phyloP scores from a whole-genome alignment of 352 stramenopile species.

The Discostella stelligera region DNA sequence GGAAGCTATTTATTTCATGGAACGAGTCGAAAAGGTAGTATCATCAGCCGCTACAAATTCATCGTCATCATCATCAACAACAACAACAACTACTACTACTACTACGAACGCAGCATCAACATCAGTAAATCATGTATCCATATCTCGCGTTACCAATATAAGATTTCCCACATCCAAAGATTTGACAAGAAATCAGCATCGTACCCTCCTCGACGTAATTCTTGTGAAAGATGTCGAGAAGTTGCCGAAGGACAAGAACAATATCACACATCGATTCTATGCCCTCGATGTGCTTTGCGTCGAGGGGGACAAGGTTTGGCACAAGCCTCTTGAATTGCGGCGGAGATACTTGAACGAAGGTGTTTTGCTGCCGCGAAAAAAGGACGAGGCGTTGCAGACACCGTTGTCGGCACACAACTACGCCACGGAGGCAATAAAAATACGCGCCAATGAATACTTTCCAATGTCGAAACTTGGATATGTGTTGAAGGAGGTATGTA shows the following conservation, averaged over 20 bases:
- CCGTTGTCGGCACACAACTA: conserved; percentile 17
- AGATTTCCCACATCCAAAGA: conserved; percentile 51
- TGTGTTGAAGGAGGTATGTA: conserved; percentile 53
- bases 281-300: conserved; percentile 43
- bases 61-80: neutral
- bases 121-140: conserved; percentile 12
- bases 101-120: neutral
- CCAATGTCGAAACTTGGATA: conserved; percentile 47
- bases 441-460: conserved; percentile 58
- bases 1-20: conserved; percentile 52
- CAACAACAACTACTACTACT: neutral
- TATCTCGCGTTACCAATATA: conserved; percentile 43
- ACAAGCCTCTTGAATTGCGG: conserved; percentile 41
- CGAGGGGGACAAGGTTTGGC: conserved; percentile 47
- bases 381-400: conserved; percentile 23
- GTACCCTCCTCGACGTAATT: conserved; percentile 52
- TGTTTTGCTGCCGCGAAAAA: conserved; percentile 48
- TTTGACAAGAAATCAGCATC: conserved; percentile 35
- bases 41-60: neutral
- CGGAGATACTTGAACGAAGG: conserved; percentile 50
- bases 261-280: conserved; percentile 39
- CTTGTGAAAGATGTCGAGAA: conserved; percentile 41
- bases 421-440: conserved; percentile 41
- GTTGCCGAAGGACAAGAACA: neutral
- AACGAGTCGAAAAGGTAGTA: conserved; percentile 10